Base-by-base conservation (phyloP, 805 yeast genomes). In the Diddensiella santjacobensis region DNA sequence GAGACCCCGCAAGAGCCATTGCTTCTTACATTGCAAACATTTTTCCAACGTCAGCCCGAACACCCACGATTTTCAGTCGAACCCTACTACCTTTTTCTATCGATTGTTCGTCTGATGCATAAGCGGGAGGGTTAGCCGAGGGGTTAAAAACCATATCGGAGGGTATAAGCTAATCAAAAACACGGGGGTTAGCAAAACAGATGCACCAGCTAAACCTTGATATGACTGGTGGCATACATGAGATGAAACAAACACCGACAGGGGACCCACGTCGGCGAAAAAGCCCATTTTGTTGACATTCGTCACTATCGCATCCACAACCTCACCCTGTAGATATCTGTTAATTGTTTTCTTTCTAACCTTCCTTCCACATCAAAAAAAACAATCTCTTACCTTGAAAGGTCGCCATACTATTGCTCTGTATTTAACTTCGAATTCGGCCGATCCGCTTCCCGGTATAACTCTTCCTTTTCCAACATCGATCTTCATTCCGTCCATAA, bases 341-440 rank as follows among this genome's bases (percentile, higher is more conserved):
- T 18, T 3, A 8, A 36, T 3, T 23, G 3, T 15, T 29, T 6
- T 11, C 45, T 22, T 22, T 3, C 10, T 8, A 33, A 18, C 33
- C 22, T 18, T 18, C 29, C 8, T 10, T 8, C 30, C 24, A 4
- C 8, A 3, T 8, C 42, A 3, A 4, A n/a, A 18, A 18, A n/a
- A 4, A 37, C 15, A n/a, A 13, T 18, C 8, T 18, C 56, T 13
- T 26, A 59, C 66, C 70, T 93, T 93, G 71, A 93, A 93, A 3
- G 99, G 99, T 62, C 91, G 86, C 95, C 96, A 93, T 29, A 93
- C 97, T 45, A 93, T 90, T 0, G 99, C 99, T 58, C 96, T 75
- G 66, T 93, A 93, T 67, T 88, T 87, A 46, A 93, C 98, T 59
- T 88, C 95, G 61, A 93, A 93, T 68, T 89, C 97, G 0, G 99